These are phyloP conservation scores for Calonectria pauciramosa DNA, from an alignment of 2,329 filamentous ascomycete species.

Conservation along the genomic window DNA sequence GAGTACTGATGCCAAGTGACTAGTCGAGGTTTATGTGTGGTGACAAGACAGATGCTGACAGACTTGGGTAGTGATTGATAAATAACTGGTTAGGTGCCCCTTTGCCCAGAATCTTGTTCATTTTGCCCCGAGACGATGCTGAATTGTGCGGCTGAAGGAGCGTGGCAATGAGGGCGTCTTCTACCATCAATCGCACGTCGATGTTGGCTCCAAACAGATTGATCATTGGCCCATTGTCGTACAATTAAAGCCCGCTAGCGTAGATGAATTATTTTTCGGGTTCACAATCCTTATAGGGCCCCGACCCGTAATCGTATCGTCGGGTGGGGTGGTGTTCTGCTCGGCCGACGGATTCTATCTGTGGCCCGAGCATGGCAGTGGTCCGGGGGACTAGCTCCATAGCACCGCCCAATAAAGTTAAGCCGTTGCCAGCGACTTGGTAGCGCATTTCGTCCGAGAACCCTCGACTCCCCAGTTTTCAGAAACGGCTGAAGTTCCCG, in stretches of 20 bases:
- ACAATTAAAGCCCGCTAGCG: not conserved
- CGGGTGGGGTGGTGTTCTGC: not conserved
- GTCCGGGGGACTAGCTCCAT: not conserved
- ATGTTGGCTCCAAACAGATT: not conserved
- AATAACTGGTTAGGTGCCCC: not conserved
- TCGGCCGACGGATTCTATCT: conserved; percentile 25
- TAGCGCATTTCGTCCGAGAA: conserved; percentile 14
- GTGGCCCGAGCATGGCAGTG: conserved; percentile 12
- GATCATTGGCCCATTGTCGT: not conserved
- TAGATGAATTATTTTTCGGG: not conserved
- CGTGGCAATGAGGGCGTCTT: not conserved
- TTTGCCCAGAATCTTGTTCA: not conserved
- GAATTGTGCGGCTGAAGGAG: not conserved
- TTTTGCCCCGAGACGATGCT: not conserved
- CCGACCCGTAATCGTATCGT: conserved; percentile 13
- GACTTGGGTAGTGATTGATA: not conserved
- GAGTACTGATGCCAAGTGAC: not conserved
- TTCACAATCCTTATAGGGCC: conserved; percentile 5
- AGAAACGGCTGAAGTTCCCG: conserved; percentile 5
- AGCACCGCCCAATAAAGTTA: not conserved
- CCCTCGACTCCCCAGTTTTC: conserved; percentile 10
- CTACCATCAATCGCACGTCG: not conserved
- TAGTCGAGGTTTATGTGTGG: not conserved
- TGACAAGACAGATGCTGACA: not conserved
- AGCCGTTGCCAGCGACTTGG: not conserved